Conservation (phyloP, 2,329 filamentous ascomycete genomes). For the Lasiodiplodia gonubiensis region DNA sequence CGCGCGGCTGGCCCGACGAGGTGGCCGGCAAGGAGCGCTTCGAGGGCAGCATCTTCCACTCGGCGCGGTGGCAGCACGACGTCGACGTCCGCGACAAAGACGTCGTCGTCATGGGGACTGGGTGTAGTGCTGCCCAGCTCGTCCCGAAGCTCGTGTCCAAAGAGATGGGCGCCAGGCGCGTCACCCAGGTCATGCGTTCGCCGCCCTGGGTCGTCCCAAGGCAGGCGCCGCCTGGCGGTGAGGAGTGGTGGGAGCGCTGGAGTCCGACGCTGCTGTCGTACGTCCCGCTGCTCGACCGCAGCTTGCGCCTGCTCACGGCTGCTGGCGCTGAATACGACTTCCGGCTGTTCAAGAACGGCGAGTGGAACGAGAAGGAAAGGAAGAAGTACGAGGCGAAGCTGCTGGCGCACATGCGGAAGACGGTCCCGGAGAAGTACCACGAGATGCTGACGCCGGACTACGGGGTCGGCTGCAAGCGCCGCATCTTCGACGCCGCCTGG, state of each 20-base stretch:
- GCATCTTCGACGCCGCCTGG: constrained; percentile 65
- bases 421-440: constrained; percentile 65
- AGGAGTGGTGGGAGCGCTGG: constrained; percentile 55
- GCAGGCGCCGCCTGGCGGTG: constrained; percentile 43
- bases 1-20: constrained; percentile 56
- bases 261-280: constrained; percentile 52
- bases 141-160: constrained; percentile 57
- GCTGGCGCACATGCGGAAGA: constrained; percentile 54
- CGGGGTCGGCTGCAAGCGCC: constrained; percentile 67
- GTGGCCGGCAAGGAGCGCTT: constrained; percentile 61
- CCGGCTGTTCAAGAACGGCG: constrained; percentile 53
- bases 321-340: constrained; percentile 51
- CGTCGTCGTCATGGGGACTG: constrained; percentile 63
- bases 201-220: constrained; percentile 62
- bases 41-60: constrained; percentile 62
- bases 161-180: constrained; percentile 56
- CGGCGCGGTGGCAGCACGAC: constrained; percentile 61
- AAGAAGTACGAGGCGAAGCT: constrained; percentile 50
- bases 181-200: constrained; percentile 65
- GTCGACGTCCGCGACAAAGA: constrained; percentile 61
- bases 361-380: constrained; percentile 47
- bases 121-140: constrained; percentile 64
- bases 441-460: constrained; percentile 68
- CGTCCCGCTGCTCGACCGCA: constrained; percentile 58
- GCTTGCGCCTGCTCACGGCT: constrained; percentile 55